Evolutionary conservation across 2,329 filamentous ascomycete species (phyloP).

Genomic region (Penicillium sp.): DNA sequence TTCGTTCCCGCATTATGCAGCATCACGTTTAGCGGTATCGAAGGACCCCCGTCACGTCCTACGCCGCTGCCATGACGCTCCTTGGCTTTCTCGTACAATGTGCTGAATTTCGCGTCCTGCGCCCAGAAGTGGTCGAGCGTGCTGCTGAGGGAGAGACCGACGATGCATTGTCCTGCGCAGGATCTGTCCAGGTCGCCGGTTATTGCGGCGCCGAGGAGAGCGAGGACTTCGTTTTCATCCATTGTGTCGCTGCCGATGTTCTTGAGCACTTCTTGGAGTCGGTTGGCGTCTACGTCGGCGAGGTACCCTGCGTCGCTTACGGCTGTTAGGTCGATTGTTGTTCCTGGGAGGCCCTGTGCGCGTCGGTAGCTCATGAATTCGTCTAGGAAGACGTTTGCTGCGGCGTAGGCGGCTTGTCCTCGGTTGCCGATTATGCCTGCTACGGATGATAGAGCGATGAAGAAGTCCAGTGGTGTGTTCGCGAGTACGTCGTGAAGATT

Average conservation of each 20-base stretch:
- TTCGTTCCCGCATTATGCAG: slow-evolving; percentile 40
- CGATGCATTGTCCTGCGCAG: slow-evolving; percentile 50
- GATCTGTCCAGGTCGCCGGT: slow-evolving; percentile 39
- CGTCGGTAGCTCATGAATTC: slow-evolving; percentile 25
- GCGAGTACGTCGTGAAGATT: slow-evolving; percentile 27
- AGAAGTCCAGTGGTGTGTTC: slow-evolving; percentile 22
- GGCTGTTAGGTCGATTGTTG: slow-evolving; percentile 27
- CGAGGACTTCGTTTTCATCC: slow-evolving; percentile 50
- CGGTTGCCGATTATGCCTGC: slow-evolving; percentile 26
- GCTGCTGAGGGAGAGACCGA: slow-evolving; percentile 46
- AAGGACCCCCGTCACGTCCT: slow-evolving; percentile 9
- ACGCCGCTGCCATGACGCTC: slow-evolving; percentile 7
- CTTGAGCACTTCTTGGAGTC: slow-evolving; percentile 21
- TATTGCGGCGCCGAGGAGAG: slow-evolving; percentile 50
- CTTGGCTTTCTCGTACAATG: slow-evolving; percentile 42
- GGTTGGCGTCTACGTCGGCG: slow-evolving; percentile 15
- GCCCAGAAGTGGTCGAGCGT: slow-evolving; percentile 48
- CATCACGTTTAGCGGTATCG: slow-evolving; percentile 44
- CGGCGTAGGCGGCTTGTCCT: slow-evolving; percentile 26
- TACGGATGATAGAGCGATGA: slow-evolving; percentile 26
- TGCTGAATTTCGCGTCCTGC: slow-evolving; percentile 51
- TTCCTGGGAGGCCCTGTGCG: slow-evolving; percentile 22
- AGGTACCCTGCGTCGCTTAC: slow-evolving; percentile 23
- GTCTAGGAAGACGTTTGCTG: slow-evolving; percentile 26
- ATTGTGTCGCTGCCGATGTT: slow-evolving; percentile 22